Evolutionary conservation across 2,329 filamentous ascomycete species (phyloP), one percentile per base, ranked within the genome.

Genomic region (Graphilbum ipis-grandicollis): DNA sequence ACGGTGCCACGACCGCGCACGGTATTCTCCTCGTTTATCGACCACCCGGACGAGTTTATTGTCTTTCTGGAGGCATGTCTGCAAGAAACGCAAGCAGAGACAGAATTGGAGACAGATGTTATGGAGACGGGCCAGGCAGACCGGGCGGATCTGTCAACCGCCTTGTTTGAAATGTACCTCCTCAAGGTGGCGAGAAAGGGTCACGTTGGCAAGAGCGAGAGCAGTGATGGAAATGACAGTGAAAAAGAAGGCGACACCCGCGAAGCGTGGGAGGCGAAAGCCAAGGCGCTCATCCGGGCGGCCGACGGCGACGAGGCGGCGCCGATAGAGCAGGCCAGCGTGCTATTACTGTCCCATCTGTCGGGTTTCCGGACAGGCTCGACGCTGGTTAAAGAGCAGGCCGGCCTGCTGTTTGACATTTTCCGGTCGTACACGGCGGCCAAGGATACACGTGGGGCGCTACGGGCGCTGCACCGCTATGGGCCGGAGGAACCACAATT

Each of bases 151-250:
- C 66, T 98, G 14, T 90, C 90, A 50, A 96, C 88, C 0, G 94
- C 92, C 0, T 56, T 98, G 13, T 96, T 98, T 51, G 92, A 98
- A 55, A 96, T 98, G 80, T 98, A 96, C 51, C 63, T 98, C 9
- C 81, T 93, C 54, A 90, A 85, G 48, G 81, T 88, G 18, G 26
- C 26, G 10, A 13, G n/a, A n/a, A n/a, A n/a, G n/a, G n/a, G n/a
- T n/a, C n/a, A n/a, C n/a, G n/a, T n/a, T 5, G 79, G 75, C 41
- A 72, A 77, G 40, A 78, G 78, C 49, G 81, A 76, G 48, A 76
- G 76, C 9, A 62, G 65, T 33, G 56, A 55, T 52, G 10, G 57
- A 85, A 43, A n/a, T n/a, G n/a, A n/a, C n/a, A n/a, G n/a, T n/a
- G n/a, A n/a, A n/a, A n/a, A n/a, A n/a, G n/a, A n/a, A n/a, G n/a